These are phyloP conservation scores for Agarophyton chilense DNA, from an alignment of 23 red algal genomes.

Conservation along the genomic window DNA sequence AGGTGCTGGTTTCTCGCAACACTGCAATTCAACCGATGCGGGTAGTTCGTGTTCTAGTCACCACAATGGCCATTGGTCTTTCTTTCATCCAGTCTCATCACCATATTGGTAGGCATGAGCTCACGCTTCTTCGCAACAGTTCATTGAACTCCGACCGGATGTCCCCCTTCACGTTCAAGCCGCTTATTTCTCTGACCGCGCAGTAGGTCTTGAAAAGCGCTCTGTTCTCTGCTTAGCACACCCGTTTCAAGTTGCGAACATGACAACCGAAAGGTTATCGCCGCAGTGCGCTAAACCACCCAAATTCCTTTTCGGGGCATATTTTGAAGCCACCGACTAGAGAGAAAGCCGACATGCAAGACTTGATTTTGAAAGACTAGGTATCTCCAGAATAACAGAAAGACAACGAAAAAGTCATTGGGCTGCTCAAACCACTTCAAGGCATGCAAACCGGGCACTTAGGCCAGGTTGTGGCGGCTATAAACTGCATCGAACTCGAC, in stretches of 20 bases:
- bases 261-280: neutral
- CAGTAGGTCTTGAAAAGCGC: neutral
- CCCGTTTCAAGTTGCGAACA: neutral
- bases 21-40: conserved; percentile 4
- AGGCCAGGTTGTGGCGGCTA: neutral
- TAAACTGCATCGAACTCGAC: conserved; percentile 16
- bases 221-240: conserved; percentile 12
- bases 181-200: neutral
- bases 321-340: neutral
- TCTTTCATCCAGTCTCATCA: conserved; percentile 3
- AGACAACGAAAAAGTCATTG: neutral
- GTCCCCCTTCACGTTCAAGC: neutral
- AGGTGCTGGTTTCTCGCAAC: neutral
- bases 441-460: neutral
- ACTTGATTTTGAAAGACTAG: neutral
- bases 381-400: neutral
- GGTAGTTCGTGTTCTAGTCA: neutral
- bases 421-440: neutral
- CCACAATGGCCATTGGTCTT: neutral
- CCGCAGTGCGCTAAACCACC: neutral
- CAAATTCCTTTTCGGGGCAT: neutral
- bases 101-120: neutral
- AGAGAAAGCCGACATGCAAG: neutral
- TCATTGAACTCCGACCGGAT: conserved; percentile 8
- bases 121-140: conserved; percentile 1